phyloP scores from a whole-genome alignment of 2,329 filamentous ascomycete genomes.

The Fusarium nygamai region DNA sequence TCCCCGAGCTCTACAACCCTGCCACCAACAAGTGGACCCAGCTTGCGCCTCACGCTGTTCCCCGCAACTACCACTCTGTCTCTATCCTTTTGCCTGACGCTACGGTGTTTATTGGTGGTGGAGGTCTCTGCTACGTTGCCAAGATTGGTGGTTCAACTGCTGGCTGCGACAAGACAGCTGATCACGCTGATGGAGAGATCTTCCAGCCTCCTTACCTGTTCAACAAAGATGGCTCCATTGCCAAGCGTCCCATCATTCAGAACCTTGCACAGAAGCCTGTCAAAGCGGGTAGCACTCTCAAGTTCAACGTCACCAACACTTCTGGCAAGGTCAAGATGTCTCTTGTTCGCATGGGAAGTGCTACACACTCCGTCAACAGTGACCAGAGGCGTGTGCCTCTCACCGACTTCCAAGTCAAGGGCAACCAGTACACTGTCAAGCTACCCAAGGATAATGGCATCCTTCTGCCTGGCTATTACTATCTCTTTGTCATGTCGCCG shows the following conservation, averaged over 20 bases:
- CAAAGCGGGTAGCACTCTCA: constrained; percentile 34
- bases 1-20: constrained; percentile 59
- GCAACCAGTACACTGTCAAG: constrained; percentile 49
- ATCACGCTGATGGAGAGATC: constrained; percentile 66
- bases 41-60: constrained; percentile 51
- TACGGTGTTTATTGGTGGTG: constrained; percentile 61
- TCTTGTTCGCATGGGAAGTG: constrained; percentile 59
- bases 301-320: constrained; percentile 35
- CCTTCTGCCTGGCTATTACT: constrained; percentile 63
- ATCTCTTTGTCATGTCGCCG: constrained; percentile 56
- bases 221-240: constrained; percentile 52
- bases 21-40: constrained; percentile 51
- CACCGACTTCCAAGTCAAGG: constrained; percentile 38
- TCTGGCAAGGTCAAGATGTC: constrained; percentile 47
- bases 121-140: constrained; percentile 59
- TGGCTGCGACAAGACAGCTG: constrained; percentile 47
- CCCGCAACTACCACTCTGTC: constrained; percentile 61
- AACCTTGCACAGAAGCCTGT: constrained; percentile 9
- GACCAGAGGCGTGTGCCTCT: constrained; percentile 65
- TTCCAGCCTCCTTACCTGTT: constrained; percentile 67
- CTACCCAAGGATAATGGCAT: constrained; percentile 61
- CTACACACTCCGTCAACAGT: constrained; percentile 66
- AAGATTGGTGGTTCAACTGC: constrained; percentile 41
- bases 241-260: constrained; percentile 43
- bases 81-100: constrained; percentile 61